Base-by-base conservation (phyloP, 768 basidiomycete species). In the Agaricus sinodeliciosus region DNA sequence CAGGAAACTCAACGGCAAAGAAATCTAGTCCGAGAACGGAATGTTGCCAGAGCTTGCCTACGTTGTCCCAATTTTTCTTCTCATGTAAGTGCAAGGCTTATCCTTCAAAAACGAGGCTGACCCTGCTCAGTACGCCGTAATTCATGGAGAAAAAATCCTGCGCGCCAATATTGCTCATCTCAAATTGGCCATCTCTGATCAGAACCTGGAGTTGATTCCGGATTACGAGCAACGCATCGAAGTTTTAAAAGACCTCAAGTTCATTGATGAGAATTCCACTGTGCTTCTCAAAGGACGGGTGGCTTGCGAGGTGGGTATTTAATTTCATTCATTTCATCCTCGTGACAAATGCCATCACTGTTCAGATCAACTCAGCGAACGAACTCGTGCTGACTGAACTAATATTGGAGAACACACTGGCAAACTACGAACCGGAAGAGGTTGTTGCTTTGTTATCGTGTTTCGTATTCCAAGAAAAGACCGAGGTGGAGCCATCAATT, bases 401-500 rank as follows among this genome's bases (percentile, higher is more conserved):
- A 47, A 95, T 99, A 51, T 78, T 98, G 48, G 96, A 99, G 63
- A 99, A 99, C 63, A 88, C 90, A 0, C 74, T 98, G 26, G 91
- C 92, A 5, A 72, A 74, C 12, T 98, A 90, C 65, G 93, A 93
- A 43, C 91, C 96, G 0, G 92, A 93, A 66, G 96, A 98, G 69
- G 92, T 95, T 47, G 96, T 95, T 37, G 94, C 96, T 2, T 77
- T 99, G 25, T 77, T 99, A 4, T 97, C 95, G 3, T 90, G 90
- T 63, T 98, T 99, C 64, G 87, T 99, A 39, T 99, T 99, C 68
- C 96, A 98, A 66, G 96, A 99, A 66, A 98, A 96, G 72, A 93
- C 94, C 12, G 93, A 96, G 7, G 75, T 84, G 7, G 91, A 94
- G 59, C 94, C 96, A 18, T 66, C 77, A 2, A 76, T 99, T 48